phyloP scores from a whole-genome alignment of 1,284 basidiomycete species.

The Phlebopus sp. region DNA sequence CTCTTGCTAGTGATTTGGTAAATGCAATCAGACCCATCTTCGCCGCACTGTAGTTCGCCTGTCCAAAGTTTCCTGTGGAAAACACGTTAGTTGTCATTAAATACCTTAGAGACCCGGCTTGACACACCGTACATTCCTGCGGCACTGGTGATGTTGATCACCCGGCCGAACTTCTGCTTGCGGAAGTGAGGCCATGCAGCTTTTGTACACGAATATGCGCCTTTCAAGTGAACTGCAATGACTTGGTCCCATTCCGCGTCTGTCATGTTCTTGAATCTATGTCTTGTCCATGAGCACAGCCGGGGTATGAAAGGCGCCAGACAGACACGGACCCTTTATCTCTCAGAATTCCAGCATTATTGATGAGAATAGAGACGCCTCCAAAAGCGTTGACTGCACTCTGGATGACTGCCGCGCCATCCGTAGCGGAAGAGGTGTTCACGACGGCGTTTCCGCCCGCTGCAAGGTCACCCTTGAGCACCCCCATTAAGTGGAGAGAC shows the following conservation, averaged over 20 bases:
- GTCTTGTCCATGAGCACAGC: background rate
- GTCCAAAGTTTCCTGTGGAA: slow-evolving; percentile 87
- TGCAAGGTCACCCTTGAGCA: slow-evolving; percentile 30
- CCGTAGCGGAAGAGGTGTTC: slow-evolving; percentile 87
- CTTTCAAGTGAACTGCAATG: slow-evolving; percentile 90
- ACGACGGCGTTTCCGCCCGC: slow-evolving; percentile 85
- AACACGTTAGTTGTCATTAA: background rate
- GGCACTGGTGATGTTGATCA: slow-evolving; percentile 91
- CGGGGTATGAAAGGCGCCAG: slow-evolving; percentile 1
- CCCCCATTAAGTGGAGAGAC: slow-evolving; percentile 18
- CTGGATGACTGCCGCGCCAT: slow-evolving; percentile 87
- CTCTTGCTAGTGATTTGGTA: slow-evolving; percentile 88
- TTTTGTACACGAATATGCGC: slow-evolving; percentile 92
- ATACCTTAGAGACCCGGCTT: too few relatives aligned
- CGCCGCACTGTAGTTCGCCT: slow-evolving; percentile 89
- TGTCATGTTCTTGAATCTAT: slow-evolving; percentile 88
- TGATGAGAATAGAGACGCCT: slow-evolving; percentile 79
- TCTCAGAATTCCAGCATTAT: slow-evolving; percentile 95
- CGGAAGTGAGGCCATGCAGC: slow-evolving; percentile 97
- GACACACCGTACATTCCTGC: slow-evolving; percentile 76
- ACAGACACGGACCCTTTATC: slow-evolving; percentile 63
- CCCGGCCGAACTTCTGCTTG: slow-evolving; percentile 90
- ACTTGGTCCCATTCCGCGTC: slow-evolving; percentile 89
- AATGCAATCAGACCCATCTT: slow-evolving; percentile 91
- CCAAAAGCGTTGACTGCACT: slow-evolving; percentile 89